Evolutionary conservation across 208 protist species (phyloP), one percentile per base, ranked within the genome.

Genomic region (Crithidia sp.): DNA sequence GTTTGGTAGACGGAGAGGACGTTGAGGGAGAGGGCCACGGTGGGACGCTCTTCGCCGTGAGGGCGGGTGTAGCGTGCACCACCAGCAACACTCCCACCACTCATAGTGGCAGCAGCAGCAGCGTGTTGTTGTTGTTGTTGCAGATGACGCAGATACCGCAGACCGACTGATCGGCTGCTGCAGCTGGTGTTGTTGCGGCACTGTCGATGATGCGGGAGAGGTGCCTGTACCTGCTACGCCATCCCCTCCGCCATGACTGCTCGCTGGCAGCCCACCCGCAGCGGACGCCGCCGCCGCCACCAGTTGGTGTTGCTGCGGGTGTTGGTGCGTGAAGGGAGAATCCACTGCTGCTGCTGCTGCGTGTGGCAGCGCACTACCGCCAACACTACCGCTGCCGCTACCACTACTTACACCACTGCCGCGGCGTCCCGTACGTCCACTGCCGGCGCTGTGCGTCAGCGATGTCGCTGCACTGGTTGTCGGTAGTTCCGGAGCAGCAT

Each of bases 1-100:
- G 59, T 49, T 49, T 93, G 83, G 77, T 96, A 96, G 37, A 86
- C 76, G 8, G 65, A 43, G 77, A 86, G 85, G 61, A 85, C 74
- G 64, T 74, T 70, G 53, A 71, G 52, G 3, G 82, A 80, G n/a
- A 90, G 79, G 3, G 82, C 87, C n/a, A 86, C 67, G 36, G 79
- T 61, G 12, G 87, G 84, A 40, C 87, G 84, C 47, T 74, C 74
- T 17, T 73, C 65, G 6, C 65, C 61, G 63, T 54, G 64, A 8
- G 36, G 67, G 10, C 73, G 67, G 39, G 75, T 55, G 50, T 45
- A 39, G n/a, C 72, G 49, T 17, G 61, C 16, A 7, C 5, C 63
- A 39, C 5, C 17, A 88, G 57, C 57, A 28, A 28, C 28, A 28
- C 28, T 28, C 28, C 28, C 28, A 28, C 28, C 28, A 28, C 28